Base-by-base conservation (phyloP, 208 protist genomes). In the Tritrichomonas foetus region DNA sequence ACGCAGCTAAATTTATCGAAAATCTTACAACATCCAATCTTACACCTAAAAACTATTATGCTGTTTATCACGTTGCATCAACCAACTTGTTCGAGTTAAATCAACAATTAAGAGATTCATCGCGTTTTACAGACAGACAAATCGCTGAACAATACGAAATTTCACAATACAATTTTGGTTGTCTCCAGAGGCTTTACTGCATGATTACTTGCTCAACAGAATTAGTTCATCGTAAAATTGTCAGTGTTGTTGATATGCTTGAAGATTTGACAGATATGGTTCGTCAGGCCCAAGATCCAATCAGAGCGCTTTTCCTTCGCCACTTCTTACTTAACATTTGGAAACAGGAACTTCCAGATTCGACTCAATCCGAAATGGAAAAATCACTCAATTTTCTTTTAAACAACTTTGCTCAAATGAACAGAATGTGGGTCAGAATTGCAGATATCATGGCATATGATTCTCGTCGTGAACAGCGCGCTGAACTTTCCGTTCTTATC, bases 401-500 rank as follows among this genome's bases (percentile, higher is more conserved):
- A 0, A 39, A 39, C 33, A 82, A 82, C 74, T 82, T 82, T 41
- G 74, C 74, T 3, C 74, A 82, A 41, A 82, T 82, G 74, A 82
- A 82, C 25, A 82, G 74, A 50, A 82, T 82, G 74, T 82, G 74
- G 74, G 74, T 82, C 3, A 44, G 74, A 44, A 82, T 82, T 41
- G 74, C 33, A 82, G 74, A 82, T 50, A 61, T 61, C 16, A 61
- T 61, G 53, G 74, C 74, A 47, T 20, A 3, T 0, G 74, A 82
- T 30, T 53, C 74, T 8, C 1, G 74, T n/a, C 44, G 33, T 47
- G 74, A 82, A 50, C 74, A 82, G 27, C 33, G 74, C 11, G 39
- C 27, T 11, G 39, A 82, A 50, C 50, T 82, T 50, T 47, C 33
- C 33, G 74, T 50, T 30, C 41, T 82, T 25, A 82, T 82, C 50